phyloP scores from a whole-genome alignment of 352 stramenopile genomes.

The Phytopythium boreale region DNA sequence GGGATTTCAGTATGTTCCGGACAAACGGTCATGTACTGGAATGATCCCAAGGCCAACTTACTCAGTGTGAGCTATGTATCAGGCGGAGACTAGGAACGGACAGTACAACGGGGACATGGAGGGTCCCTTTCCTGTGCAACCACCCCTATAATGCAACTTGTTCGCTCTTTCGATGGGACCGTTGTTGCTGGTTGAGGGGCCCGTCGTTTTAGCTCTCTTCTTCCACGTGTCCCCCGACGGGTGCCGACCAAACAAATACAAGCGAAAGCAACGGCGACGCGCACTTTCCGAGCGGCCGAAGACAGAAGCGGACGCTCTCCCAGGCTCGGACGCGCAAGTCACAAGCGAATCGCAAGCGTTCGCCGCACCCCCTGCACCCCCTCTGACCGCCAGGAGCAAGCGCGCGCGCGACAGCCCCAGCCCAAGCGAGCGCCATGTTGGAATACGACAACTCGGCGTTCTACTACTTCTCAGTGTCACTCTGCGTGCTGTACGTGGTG shows the following conservation, averaged over 20 bases:
- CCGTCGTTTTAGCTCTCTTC: slow-evolving; percentile 6
- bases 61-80: neutral
- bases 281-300: slow-evolving; percentile 8
- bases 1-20: neutral
- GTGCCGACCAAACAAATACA: neutral
- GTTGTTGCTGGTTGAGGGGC: slow-evolving; percentile 3
- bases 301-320: neutral
- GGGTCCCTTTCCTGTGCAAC: neutral
- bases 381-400: neutral
- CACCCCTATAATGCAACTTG: neutral
- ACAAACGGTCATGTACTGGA: neutral
- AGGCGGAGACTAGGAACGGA: neutral
- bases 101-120: neutral
- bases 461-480: slow-evolving; percentile 98
- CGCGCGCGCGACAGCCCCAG: neutral
- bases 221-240: slow-evolving; percentile 9
- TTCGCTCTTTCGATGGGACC: no score
- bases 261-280: slow-evolving; percentile 6
- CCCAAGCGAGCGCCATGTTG: slow-evolving; percentile 67
- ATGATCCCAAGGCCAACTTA: neutral
- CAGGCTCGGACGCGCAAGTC: neutral
- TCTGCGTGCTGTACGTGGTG: slow-evolving; percentile 95
- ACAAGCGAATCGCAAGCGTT: neutral
- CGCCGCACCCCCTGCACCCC: neutral
- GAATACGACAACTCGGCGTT: slow-evolving; percentile 99